These are phyloP conservation scores for Microthlaspi erraticum DNA, from an alignment of 345 rosid species.

Conservation along the genomic window DNA sequence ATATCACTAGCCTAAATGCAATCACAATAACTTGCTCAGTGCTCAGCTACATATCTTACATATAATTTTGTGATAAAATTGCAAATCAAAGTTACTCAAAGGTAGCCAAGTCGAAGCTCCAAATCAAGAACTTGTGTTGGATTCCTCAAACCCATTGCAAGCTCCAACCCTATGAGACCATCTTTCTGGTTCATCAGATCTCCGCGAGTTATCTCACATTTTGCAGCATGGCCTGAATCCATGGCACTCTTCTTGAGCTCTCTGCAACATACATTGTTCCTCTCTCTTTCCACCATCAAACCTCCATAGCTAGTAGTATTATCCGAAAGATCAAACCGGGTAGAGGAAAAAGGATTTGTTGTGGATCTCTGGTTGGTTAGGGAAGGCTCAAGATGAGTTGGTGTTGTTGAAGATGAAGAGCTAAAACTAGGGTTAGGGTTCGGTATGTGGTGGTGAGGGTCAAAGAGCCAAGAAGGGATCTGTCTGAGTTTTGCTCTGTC, in stretches of 20 bases:
- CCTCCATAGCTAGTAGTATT: slow-evolving; percentile 34
- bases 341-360: slow-evolving; percentile 31
- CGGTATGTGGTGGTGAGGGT: slow-evolving; percentile 44
- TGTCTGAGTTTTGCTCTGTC: slow-evolving; percentile 65
- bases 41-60: slow-evolving; percentile 13
- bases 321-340: slow-evolving; percentile 23
- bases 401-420: slow-evolving; percentile 39
- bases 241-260: slow-evolving; percentile 37
- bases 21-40: slow-evolving; percentile 39
- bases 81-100: slow-evolving; percentile 14
- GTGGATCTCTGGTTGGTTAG: slow-evolving; percentile 30
- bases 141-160: slow-evolving; percentile 53
- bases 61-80: background rate
- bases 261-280: slow-evolving; percentile 42
- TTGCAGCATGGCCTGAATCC: slow-evolving; percentile 34
- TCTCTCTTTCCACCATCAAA: slow-evolving; percentile 39
- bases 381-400: slow-evolving; percentile 33
- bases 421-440: slow-evolving; percentile 46
- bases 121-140: slow-evolving; percentile 60
- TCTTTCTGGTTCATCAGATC: slow-evolving; percentile 47
- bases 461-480: slow-evolving; percentile 56
- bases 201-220: slow-evolving; percentile 37
- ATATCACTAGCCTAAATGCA: slow-evolving; percentile 31
- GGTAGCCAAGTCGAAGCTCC: slow-evolving; percentile 73
- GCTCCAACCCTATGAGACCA: slow-evolving; percentile 50